phyloP scores from a whole-genome alignment of 345 rosid genomes.

The Lumnitzera racemosa region DNA sequence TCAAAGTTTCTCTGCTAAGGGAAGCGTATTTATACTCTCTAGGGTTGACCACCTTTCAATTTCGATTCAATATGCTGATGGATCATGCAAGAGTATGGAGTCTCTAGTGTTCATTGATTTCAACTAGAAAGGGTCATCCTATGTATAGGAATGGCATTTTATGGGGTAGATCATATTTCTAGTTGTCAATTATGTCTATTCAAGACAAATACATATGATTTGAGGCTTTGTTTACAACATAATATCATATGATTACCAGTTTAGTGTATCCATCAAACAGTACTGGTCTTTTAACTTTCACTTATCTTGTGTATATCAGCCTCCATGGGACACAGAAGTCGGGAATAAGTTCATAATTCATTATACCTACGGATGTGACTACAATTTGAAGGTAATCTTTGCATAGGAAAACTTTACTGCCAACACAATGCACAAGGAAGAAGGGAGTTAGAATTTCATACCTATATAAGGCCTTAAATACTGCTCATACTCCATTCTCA shows the following conservation, averaged over 20 bases:
- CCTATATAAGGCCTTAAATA: neutral
- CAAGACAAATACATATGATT: too few relatives aligned
- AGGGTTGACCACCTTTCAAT: too few relatives aligned
- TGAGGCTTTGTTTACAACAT: neutral
- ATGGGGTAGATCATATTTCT: too few relatives aligned
- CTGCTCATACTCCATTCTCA: constrained; percentile 6
- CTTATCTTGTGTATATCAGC: constrained; percentile 47
- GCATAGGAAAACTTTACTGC: too few relatives aligned
- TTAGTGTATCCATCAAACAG: neutral
- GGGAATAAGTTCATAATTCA: constrained; percentile 86
- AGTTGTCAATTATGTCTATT: too few relatives aligned
- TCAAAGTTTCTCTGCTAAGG: too few relatives aligned
- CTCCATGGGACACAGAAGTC: constrained; percentile 95
- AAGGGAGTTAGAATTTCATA: neutral
- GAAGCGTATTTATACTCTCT: too few relatives aligned
- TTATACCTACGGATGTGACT: constrained; percentile 96
- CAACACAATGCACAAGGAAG: neutral
- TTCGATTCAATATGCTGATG: too few relatives aligned
- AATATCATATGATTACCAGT: neutral
- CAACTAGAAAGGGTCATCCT: too few relatives aligned
- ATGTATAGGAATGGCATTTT: too few relatives aligned
- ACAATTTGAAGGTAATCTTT: constrained; percentile 67
- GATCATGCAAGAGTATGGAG: too few relatives aligned
- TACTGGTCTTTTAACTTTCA: constrained; percentile 12
- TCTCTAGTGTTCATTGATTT: too few relatives aligned